These are phyloP conservation scores for Microthyrium microscopicum DNA, from an alignment of 2,329 filamentous ascomycete species.

Conservation along the genomic window DNA sequence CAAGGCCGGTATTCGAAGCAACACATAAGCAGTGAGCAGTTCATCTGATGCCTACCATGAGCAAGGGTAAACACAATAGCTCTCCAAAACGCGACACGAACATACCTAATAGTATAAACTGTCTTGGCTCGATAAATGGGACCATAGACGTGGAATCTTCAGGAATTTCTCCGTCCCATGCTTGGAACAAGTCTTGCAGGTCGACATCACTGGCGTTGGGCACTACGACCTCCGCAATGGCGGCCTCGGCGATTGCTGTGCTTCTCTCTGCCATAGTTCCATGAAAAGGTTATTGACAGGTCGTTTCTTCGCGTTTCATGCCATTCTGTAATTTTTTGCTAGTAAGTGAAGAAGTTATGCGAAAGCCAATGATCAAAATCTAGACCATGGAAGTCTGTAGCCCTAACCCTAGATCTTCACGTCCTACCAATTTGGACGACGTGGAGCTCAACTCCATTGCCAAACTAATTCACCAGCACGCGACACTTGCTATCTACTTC, in stretches of 20 bases:
- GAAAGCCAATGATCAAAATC: no score
- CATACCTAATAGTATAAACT: constrained; percentile 57
- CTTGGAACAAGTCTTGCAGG: constrained; percentile 22
- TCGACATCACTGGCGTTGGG: constrained; percentile 20
- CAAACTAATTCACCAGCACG: no score
- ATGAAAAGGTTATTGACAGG: no score
- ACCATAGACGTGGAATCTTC: constrained; percentile 30
- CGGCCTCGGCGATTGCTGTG: constrained; percentile 10
- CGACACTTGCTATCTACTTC: no score
- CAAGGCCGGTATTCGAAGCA: constrained; percentile 47
- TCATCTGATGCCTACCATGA: constrained; percentile 49
- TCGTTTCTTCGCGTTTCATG: no score
- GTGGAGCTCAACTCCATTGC: no score
- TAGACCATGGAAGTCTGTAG: no score
- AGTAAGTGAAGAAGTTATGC: no score
- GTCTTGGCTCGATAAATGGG: constrained; percentile 43
- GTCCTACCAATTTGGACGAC: no score
- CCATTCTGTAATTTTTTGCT: no score
- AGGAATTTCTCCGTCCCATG: constrained; percentile 28
- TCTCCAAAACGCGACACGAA: constrained; percentile 20
- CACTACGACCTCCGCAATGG: constrained; percentile 16
- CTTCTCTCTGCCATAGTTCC: no score
- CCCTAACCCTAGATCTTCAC: no score
- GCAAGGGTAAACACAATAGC: constrained; percentile 32
- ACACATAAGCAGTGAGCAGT: constrained; percentile 49